Conservation (phyloP, 2,329 filamentous ascomycete species). For the Ambrosiella cleistominuta region DNA sequence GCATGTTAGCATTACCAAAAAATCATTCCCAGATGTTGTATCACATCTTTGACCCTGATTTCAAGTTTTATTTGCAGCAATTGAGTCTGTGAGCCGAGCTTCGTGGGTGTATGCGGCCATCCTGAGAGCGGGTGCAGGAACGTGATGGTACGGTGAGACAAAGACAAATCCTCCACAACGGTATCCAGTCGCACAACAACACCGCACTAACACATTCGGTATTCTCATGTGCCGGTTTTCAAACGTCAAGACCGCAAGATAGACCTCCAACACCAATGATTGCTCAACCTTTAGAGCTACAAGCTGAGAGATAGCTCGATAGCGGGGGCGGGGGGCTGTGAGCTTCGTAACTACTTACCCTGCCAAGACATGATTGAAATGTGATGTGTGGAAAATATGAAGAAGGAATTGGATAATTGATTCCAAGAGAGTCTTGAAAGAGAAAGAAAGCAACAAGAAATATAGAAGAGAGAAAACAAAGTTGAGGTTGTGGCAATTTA, state of each 20-base stretch:
- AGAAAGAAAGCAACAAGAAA: conserved; percentile 1
- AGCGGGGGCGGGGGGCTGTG: background rate
- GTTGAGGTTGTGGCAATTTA: conserved; percentile 1
- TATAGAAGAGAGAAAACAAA: background rate
- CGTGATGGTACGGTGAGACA: too few relatives aligned
- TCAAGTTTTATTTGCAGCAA: background rate
- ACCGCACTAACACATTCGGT: too few relatives aligned
- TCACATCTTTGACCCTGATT: background rate
- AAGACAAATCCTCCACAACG: too few relatives aligned
- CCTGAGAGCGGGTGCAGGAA: too few relatives aligned
- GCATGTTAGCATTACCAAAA: conserved; percentile 16
- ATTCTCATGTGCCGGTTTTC: too few relatives aligned
- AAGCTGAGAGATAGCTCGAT: background rate
- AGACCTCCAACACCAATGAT: background rate
- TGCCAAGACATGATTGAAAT: conserved; percentile 51
- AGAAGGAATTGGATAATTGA: conserved; percentile 4
- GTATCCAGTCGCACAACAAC: too few relatives aligned
- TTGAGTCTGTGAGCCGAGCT: too few relatives aligned
- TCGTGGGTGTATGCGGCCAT: too few relatives aligned
- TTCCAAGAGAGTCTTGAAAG: conserved; percentile 4
- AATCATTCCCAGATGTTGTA: background rate
- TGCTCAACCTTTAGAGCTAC: background rate
- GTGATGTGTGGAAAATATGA: conserved; percentile 8
- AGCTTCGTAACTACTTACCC: conserved; percentile 29
- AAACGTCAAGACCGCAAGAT: too few relatives aligned